phyloP scores from a whole-genome alignment of 768 basidiomycete species.

The Chalciporus pseudorubinellus region DNA sequence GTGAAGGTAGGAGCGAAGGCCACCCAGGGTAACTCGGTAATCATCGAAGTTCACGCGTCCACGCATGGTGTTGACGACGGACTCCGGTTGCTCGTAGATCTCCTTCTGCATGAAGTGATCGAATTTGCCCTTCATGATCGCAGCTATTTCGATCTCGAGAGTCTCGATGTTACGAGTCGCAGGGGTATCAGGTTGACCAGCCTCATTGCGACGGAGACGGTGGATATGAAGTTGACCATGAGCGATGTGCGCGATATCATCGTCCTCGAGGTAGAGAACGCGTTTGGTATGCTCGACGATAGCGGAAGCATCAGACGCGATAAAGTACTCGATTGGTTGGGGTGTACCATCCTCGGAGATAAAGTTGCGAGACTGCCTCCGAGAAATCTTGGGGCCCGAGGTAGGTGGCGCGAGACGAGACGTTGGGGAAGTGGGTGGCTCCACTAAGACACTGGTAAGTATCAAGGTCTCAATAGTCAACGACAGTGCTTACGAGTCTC shows the following conservation, averaged over 20 bases:
- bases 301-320: constrained; percentile 95
- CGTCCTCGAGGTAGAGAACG: constrained; percentile 97
- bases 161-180: constrained; percentile 93
- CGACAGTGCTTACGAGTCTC: constrained; percentile 39
- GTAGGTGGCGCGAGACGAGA: constrained; percentile 63
- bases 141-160: constrained; percentile 97
- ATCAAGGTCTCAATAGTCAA: neutral
- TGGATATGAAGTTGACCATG: constrained; percentile 99
- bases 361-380: constrained; percentile 96
- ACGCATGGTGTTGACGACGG: constrained; percentile 99
- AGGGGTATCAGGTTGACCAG: constrained; percentile 54
- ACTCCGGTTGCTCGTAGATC: constrained; percentile 98
- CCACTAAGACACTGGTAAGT: constrained; percentile 27
- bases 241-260: constrained; percentile 97
- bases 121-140: constrained; percentile 99
- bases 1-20: constrained; percentile 89
- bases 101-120: constrained; percentile 99
- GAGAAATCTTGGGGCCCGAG: constrained; percentile 73
- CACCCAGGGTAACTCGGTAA: constrained; percentile 89
- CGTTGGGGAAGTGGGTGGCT: constrained; percentile 52
- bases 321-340: constrained; percentile 99
- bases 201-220: constrained; percentile 88
- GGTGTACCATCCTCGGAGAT: constrained; percentile 98
- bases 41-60: constrained; percentile 98
- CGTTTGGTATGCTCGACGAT: constrained; percentile 99